Base-by-base conservation (phyloP, 2,329 filamentous ascomycete species). In the Xylaria sp. region DNA sequence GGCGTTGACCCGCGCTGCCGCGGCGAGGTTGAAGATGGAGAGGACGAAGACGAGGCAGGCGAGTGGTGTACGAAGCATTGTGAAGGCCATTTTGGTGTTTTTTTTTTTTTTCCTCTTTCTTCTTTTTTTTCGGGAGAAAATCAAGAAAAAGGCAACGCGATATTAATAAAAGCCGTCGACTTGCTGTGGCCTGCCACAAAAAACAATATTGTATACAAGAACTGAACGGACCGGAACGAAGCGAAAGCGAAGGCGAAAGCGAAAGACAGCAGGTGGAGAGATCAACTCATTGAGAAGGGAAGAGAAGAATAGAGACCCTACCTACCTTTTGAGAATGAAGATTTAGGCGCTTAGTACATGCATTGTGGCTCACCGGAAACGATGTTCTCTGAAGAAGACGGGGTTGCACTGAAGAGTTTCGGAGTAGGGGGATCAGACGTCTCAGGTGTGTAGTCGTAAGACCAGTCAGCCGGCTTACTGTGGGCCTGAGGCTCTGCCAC, bases 131-230 rank as follows among this genome's bases (percentile, higher is more conserved):
- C 20, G 50, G 20, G 21, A 16, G n/a, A 51, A 37, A 22, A n/a
- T n/a, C 16, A 22, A 39, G 42, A 50, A 52, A 42, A 50, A 53
- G 18, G 39, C 16, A 56, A 18, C 39, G 38, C 20, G 18, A 18
- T 37, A 54, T 43, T 43, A 50, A 29, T 58, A 58, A 40, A 48
- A 44, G 21, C 51, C 24, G 39, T 44, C 45, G 41, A 45, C 50
- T n/a, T 50, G 52, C 16, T 60, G 65, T 65, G 63, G 65, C 63
- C 63, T 60, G 64, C 63, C 65, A 66, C 63, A 48, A 48, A 54
- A 41, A 8, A 48, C 21, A 22, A 48, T 58, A 51, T 46, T 37
- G 52, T 52, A 46, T 52, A 55, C 13, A 57, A 56, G 37, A 51
- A 34, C 16, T 13, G 29, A 44, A 26, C 50, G 22, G 48, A 59